Conservation (phyloP, 2,329 filamentous ascomycete species). For the Acephala macrosclerotiorum region DNA sequence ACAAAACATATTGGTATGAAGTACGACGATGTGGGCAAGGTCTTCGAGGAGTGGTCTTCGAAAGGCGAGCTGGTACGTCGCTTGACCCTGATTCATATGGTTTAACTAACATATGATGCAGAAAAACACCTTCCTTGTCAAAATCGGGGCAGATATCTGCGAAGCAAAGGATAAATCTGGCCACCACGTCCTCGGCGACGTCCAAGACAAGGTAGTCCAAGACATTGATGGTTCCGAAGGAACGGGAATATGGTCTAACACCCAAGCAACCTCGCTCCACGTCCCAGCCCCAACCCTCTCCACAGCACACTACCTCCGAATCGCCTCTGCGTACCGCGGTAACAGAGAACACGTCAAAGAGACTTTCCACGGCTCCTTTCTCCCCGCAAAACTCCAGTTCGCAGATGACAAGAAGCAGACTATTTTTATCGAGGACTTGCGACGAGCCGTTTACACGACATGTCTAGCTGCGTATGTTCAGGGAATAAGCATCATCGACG, state of each 20-base stretch:
- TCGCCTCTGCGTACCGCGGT: slow-evolving; percentile 67
- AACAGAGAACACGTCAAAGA: slow-evolving; percentile 61
- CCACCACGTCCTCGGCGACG: slow-evolving; percentile 62
- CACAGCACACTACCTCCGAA: slow-evolving; percentile 56
- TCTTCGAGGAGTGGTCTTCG: slow-evolving; percentile 67
- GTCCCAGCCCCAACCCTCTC: slow-evolving; percentile 71
- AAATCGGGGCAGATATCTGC: slow-evolving; percentile 69
- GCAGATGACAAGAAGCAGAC: slow-evolving; percentile 46
- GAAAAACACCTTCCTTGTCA: slow-evolving; percentile 65
- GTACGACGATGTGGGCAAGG: slow-evolving; percentile 65
- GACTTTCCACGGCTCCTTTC: slow-evolving; percentile 48
- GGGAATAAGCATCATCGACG: slow-evolving; percentile 69
- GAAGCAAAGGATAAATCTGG: slow-evolving; percentile 54
- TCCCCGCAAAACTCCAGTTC: slow-evolving; percentile 35
- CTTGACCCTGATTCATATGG: neutral
- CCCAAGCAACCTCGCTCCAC: slow-evolving; percentile 67
- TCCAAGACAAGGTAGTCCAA: slow-evolving; percentile 76
- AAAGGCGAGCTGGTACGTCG: slow-evolving; percentile 59
- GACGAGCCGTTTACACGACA: slow-evolving; percentile 66
- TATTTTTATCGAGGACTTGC: slow-evolving; percentile 62
- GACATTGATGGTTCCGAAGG: slow-evolving; percentile 72
- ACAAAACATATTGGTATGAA: slow-evolving; percentile 62
- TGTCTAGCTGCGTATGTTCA: slow-evolving; percentile 71
- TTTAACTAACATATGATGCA: slow-evolving; percentile 17
- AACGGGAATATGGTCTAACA: slow-evolving; percentile 71